Percentiles rank a stretch among this genome's conserved stretches.
Conservation (phyloP, 345 rosid species). For the Euclidium syriacum region DNA sequence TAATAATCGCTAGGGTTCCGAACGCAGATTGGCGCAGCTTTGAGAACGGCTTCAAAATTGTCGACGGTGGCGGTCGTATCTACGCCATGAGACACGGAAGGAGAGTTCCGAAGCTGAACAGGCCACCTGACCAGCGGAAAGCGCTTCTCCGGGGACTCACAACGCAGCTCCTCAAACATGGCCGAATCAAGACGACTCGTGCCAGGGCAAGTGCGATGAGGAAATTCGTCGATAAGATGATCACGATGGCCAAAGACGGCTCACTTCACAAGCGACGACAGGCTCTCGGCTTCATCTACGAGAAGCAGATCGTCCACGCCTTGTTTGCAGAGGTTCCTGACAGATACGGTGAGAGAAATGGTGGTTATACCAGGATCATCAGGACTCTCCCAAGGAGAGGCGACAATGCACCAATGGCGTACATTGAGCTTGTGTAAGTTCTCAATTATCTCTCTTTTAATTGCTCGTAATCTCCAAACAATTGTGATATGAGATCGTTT, state of each 20-base stretch:
- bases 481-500: conserved; percentile 21
- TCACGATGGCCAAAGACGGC: conserved; percentile 83
- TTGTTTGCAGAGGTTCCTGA: conserved; percentile 80
- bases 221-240: conserved; percentile 88
- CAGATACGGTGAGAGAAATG: conserved; percentile 80
- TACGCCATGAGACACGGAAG: conserved; percentile 84
- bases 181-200: conserved; percentile 84
- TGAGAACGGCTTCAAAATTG: conserved; percentile 39
- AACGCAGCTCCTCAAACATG: conserved; percentile 84
- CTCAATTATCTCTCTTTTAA: background rate
- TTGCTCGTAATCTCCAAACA: background rate
- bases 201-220: conserved; percentile 88
- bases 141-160: conserved; percentile 89
- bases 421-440: conserved; percentile 78
- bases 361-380: conserved; percentile 93
- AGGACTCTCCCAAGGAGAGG: conserved; percentile 94
- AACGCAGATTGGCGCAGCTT: conserved; percentile 42
- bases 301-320: conserved; percentile 91
- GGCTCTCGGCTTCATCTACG: conserved; percentile 79
- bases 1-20: background rate
- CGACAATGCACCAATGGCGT: conserved; percentile 98
- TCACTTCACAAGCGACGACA: conserved; percentile 89
- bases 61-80: conserved; percentile 57
- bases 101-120: conserved; percentile 79
- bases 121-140: conserved; percentile 87